Evolutionary conservation across 768 basidiomycete genomes (phyloP).

Genomic region (Trametes meyenii): DNA sequence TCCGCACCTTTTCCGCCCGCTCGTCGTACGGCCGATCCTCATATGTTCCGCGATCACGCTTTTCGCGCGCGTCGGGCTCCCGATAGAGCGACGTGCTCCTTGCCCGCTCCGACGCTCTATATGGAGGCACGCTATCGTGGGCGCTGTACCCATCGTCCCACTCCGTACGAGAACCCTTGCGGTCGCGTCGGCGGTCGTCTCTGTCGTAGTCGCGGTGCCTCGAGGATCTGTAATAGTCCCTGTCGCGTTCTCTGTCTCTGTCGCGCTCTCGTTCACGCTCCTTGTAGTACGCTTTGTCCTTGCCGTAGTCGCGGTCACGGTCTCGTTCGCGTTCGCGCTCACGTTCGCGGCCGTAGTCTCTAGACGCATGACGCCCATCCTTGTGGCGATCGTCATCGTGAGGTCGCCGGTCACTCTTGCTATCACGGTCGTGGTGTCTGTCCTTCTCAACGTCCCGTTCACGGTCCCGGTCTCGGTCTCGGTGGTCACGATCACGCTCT

Average conservation of each 20-base stretch:
- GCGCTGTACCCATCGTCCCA: conserved; percentile 49
- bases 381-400: neutral
- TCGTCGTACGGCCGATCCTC: conserved; percentile 56
- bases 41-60: conserved; percentile 38
- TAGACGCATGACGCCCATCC: conserved; percentile 43
- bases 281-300: conserved; percentile 40
- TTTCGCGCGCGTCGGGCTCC: conserved; percentile 36
- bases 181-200: conserved; percentile 51
- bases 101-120: conserved; percentile 43
- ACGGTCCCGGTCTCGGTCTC: conserved; percentile 30
- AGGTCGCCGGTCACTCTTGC: neutral
- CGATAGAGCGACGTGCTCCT: conserved; percentile 47
- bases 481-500: conserved; percentile 33
- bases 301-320: conserved; percentile 37
- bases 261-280: conserved; percentile 22
- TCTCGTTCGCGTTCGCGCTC: conserved; percentile 32
- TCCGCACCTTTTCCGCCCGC: conserved; percentile 66
- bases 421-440: conserved; percentile 43
- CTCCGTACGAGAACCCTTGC: conserved; percentile 43
- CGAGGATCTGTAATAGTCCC: conserved; percentile 43
- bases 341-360: conserved; percentile 37
- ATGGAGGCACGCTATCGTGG: conserved; percentile 42
- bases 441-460: conserved; percentile 47
- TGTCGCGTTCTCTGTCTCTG: conserved; percentile 40
- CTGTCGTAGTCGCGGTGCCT: conserved; percentile 60